phyloP scores from a whole-genome alignment of 139 green algal genomes.

The Monoraphidium neglectum region DNA sequence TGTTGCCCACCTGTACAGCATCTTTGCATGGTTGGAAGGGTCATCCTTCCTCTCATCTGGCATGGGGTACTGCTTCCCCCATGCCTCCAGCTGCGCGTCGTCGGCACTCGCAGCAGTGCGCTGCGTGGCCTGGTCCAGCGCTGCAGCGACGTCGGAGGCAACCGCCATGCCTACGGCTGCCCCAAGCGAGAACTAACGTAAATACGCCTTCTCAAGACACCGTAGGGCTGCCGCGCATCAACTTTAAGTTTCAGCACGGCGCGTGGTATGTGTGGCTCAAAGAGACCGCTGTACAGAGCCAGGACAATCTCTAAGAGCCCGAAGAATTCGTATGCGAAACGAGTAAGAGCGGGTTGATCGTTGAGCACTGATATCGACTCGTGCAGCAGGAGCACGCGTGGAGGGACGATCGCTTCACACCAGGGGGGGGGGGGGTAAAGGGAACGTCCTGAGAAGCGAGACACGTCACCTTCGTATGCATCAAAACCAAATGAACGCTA shows the following conservation, averaged over 20 bases:
- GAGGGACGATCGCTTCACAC: too few relatives aligned
- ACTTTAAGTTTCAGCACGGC: background rate
- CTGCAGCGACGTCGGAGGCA: background rate
- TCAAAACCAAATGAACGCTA: too few relatives aligned
- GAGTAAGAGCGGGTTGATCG: too few relatives aligned
- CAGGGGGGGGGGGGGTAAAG: too few relatives aligned
- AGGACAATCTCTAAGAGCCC: too few relatives aligned
- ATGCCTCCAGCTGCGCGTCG: background rate
- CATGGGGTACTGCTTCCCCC: slow-evolving; percentile 34
- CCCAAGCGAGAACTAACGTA: background rate
- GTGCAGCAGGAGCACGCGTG: too few relatives aligned
- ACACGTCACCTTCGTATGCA: too few relatives aligned
- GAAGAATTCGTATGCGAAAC: too few relatives aligned
- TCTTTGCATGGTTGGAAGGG: background rate
- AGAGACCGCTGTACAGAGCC: too few relatives aligned
- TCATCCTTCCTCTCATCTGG: slow-evolving; percentile 14
- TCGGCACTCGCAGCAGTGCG: background rate
- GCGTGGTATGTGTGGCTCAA: background rate
- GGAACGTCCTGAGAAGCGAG: too few relatives aligned
- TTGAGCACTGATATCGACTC: too few relatives aligned
- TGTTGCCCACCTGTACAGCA: background rate
- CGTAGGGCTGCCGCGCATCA: background rate
- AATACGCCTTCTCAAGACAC: background rate
- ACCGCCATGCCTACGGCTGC: background rate
- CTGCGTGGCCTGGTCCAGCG: background rate